These are phyloP conservation scores for Cryptococcus sp. DNA, from an alignment of 1,284 basidiomycete genomes.

Conservation along the genomic window DNA sequence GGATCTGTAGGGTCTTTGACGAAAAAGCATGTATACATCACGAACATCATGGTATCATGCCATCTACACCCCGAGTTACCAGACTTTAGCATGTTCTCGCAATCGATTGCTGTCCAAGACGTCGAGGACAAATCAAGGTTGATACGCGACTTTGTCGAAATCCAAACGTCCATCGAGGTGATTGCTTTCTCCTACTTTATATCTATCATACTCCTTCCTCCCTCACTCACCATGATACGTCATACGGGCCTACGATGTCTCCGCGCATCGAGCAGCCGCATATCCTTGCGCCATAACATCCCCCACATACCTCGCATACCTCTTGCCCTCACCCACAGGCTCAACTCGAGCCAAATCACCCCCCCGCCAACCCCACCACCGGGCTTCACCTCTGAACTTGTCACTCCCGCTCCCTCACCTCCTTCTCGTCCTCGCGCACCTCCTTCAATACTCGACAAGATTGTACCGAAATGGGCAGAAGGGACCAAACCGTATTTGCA, in stretches of 20 bases:
- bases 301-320: no score
- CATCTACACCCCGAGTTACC: no score
- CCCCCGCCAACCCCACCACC: constrained; percentile 1
- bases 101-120: neutral
- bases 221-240: neutral
- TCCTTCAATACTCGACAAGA: constrained; percentile 22
- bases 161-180: no score
- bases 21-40: no score
- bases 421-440: constrained; percentile 5
- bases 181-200: neutral
- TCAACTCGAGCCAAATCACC: neutral
- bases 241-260: neutral
- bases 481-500: constrained; percentile 65
- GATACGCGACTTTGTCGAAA: no score
- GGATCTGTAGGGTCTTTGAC: no score
- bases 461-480: constrained; percentile 30
- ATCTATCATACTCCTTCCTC: neutral
- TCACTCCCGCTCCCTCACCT: constrained; percentile 6
- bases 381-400: constrained; percentile 7
- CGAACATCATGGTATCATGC: no score
- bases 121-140: neutral
- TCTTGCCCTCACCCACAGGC: no score
- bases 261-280: no score
- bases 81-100: no score
- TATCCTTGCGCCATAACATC: no score